Evolutionary conservation across 108 stramenopile genomes (phyloP).

Genomic region (Cyclostephanos tholiformis): DNA sequence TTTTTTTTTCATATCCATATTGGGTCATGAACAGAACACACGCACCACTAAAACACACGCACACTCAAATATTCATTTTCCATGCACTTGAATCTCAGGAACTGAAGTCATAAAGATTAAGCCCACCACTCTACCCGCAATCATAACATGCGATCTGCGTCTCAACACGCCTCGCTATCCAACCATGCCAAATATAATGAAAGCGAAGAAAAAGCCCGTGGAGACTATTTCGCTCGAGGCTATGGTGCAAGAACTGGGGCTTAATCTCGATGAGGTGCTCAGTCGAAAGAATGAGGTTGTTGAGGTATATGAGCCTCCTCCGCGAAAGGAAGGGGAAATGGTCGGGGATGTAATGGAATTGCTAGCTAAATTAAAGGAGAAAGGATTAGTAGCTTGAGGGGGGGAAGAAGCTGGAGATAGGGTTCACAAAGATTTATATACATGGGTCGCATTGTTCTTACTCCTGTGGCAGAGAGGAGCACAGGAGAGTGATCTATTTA

Average conservation of each 20-base stretch:
- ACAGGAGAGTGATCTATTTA: neutral
- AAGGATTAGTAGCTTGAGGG: slow-evolving; percentile 54
- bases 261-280: slow-evolving; percentile 78
- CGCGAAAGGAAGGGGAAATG: slow-evolving; percentile 91
- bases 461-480: too few species aligned
- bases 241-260: slow-evolving; percentile 80
- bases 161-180: slow-evolving; percentile 99
- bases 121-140: slow-evolving; percentile 79
- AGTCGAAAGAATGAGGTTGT: slow-evolving; percentile 77
- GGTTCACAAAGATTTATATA: neutral
- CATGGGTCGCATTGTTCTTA: too few species aligned
- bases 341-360: slow-evolving; percentile 94
- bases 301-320: slow-evolving; percentile 93
- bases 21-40: neutral
- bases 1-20: neutral
- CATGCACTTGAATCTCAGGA: slow-evolving; percentile 32
- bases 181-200: slow-evolving; percentile 99
- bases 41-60: too few species aligned
- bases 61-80: neutral
- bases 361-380: slow-evolving; percentile 91
- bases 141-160: slow-evolving; percentile 97
- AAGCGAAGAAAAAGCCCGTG: slow-evolving; percentile 99
- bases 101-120: slow-evolving; percentile 76
- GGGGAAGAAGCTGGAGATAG: neutral
- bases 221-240: slow-evolving; percentile 72